phyloP scores from a whole-genome alignment of 306 rosid species.

The Hippophae rhamnoides region DNA sequence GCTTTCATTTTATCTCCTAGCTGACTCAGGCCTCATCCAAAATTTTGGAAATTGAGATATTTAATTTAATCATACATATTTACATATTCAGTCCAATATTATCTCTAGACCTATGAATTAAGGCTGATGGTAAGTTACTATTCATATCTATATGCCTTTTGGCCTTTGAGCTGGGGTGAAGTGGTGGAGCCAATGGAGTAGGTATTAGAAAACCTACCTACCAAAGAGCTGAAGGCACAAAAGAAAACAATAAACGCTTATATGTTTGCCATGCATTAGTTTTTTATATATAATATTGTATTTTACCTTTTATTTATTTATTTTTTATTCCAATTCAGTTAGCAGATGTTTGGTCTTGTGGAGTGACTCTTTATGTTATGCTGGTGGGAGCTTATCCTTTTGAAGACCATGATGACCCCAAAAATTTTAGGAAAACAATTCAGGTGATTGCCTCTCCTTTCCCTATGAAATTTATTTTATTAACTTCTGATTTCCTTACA shows the following conservation, averaged over 20 bases:
- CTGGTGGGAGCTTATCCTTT: constrained; percentile 76
- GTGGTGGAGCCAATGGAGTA: not conserved
- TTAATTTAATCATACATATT: not conserved
- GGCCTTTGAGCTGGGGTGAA: not conserved
- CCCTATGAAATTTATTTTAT: not conserved
- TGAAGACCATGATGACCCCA: constrained; percentile 73
- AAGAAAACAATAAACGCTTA: not conserved
- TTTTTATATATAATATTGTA: not conserved
- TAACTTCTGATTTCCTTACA: not conserved
- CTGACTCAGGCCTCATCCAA: not conserved
- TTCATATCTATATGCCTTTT: not conserved
- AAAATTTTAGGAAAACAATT: constrained; percentile 65
- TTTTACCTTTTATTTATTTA: not conserved
- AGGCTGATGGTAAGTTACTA: not conserved
- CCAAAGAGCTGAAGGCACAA: no score
- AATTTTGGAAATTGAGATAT: not conserved
- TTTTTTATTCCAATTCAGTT: constrained; percentile 20
- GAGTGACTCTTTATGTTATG: constrained; percentile 77
- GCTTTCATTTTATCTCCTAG: not conserved
- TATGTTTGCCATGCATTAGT: not conserved
- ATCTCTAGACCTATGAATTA: not conserved
- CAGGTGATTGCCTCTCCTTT: constrained; percentile 27
- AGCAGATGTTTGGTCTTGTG: constrained; percentile 87
- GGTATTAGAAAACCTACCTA: not conserved
- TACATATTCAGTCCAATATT: not conserved